Evolutionary conservation across 2,329 filamentous ascomycete species (phyloP).

Genomic region (Chaetomium globosum): DNA sequence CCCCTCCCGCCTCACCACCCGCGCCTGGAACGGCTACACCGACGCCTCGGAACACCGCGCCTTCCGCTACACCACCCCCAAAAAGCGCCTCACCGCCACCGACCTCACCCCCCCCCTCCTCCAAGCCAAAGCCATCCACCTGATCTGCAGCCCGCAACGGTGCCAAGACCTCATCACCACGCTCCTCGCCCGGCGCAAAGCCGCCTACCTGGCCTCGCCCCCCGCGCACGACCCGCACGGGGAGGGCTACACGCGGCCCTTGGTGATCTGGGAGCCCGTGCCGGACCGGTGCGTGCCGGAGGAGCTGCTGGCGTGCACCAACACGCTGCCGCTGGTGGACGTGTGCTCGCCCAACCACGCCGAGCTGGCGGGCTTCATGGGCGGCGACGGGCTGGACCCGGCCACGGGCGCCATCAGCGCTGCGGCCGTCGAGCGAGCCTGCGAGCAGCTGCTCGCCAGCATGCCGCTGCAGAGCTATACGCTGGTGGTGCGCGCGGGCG

Average conservation of each 20-base stretch:
- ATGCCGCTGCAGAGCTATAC: slow-evolving; percentile 68
- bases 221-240: slow-evolving; percentile 25
- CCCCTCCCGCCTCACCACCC: slow-evolving; percentile 72
- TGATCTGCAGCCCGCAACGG: slow-evolving; percentile 78
- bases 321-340: slow-evolving; percentile 63
- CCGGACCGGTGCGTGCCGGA: slow-evolving; percentile 81
- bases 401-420: slow-evolving; percentile 57
- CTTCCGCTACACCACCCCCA: slow-evolving; percentile 87
- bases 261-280: slow-evolving; percentile 94
- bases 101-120: slow-evolving; percentile 70
- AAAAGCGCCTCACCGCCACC: slow-evolving; percentile 73
- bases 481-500: slow-evolving; percentile 71
- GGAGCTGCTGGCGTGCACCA: slow-evolving; percentile 65
- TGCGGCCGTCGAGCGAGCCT: slow-evolving; percentile 58
- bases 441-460: slow-evolving; percentile 63
- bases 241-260: slow-evolving; percentile 55
- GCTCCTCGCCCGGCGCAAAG: slow-evolving; percentile 63
- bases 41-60: slow-evolving; percentile 65
- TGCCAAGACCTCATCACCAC: slow-evolving; percentile 74
- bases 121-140: slow-evolving; percentile 76
- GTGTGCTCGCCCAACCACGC: slow-evolving; percentile 79
- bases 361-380: slow-evolving; percentile 87
- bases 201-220: slow-evolving; percentile 11
- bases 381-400: slow-evolving; percentile 57
- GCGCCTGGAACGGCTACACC: slow-evolving; percentile 90